Conservation (phyloP, 2,329 filamentous ascomycete species). For the Arachnopeziza araneosa region DNA sequence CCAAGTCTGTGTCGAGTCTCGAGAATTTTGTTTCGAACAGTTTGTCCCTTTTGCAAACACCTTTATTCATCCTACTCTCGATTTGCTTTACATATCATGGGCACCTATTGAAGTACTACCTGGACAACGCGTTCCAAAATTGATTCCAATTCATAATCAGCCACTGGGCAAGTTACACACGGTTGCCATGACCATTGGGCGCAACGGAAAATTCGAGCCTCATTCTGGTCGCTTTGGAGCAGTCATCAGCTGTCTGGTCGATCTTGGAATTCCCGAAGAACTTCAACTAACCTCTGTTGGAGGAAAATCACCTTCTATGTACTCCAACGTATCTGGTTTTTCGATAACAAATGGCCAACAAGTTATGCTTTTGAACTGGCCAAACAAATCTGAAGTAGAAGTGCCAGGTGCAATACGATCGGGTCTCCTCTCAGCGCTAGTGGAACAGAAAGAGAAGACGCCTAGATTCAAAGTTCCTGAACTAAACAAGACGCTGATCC, state of each 20-base stretch:
- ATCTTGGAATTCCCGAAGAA: conserved; percentile 6
- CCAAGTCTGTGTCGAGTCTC: conserved; percentile 10
- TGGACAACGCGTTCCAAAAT: background rate
- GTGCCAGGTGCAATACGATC: background rate
- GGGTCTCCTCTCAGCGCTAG: conserved; percentile 4
- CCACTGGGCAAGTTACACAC: conserved; percentile 9
- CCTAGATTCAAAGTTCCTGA: conserved; percentile 7
- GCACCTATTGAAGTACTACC: background rate
- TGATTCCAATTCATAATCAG: conserved; percentile 1
- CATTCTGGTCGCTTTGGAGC: conserved; percentile 8
- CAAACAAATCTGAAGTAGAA: conserved; percentile 4
- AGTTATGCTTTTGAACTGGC: conserved; percentile 7
- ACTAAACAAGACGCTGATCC: conserved; percentile 6
- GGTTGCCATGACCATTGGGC: conserved; percentile 10
- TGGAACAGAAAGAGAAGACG: background rate
- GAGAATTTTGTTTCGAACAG: conserved; percentile 8
- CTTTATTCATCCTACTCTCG: conserved; percentile 10
- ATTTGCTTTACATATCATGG: conserved; percentile 14
- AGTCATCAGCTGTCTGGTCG: conserved; percentile 4
- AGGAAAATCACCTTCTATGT: conserved; percentile 3
- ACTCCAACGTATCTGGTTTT: conserved; percentile 4
- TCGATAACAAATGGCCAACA: conserved; percentile 11
- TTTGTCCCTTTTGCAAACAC: conserved; percentile 8
- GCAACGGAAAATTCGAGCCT: background rate
- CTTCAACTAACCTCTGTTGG: conserved; percentile 7